Base-by-base conservation (phyloP, 2,329 filamentous ascomycete species). In the Ascochyta rabiei region DNA sequence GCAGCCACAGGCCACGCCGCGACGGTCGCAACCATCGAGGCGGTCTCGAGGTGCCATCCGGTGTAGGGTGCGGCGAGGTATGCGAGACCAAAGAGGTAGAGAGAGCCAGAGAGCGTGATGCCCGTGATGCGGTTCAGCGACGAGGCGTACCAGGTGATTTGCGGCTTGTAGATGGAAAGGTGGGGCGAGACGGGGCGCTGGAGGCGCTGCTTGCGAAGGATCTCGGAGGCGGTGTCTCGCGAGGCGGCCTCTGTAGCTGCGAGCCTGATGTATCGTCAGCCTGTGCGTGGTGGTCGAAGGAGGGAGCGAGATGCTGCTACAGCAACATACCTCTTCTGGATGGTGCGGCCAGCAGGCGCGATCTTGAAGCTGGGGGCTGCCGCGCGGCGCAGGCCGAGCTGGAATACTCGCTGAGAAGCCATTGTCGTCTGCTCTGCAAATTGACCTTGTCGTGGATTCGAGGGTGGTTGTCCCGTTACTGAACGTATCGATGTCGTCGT, bases 111-210 rank as follows among this genome's bases (percentile, higher is more conserved):
- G 64, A 96, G 83, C 56, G 82, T 76, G 71, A 83, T 79, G 69
- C 91, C 93, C n/a, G 91, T 93, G 79, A 96, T 86, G 70, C 93
- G 91, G 81, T 92, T 90, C 78, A 90, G 83, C 53, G 81, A 86
- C 66, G 86, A 87, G 65, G 83, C 82, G 76, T 90, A 88, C 88
- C 88, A 96, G 67, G 91, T 95, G 79, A 97, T 89, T 77, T 91
- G 86, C 56, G 89, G 85, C 76, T 86, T 84, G 86, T 97, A 97
- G 84, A 96, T 93, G 71, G 79, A 75, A 60, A 97, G 85, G 75
- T 97, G 92, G 50, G 93, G 93, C 40, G 91, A 84, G 68, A 96
- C 83, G 73, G 93, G 93, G 47, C 93, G 93, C 71, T 83, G 78
- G 51, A 88, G 83, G 69, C 93, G 93, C 82, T 97, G 93, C 71